phyloP scores from a whole-genome alignment of 331 rosid genomes.

The Acacia concinna region DNA sequence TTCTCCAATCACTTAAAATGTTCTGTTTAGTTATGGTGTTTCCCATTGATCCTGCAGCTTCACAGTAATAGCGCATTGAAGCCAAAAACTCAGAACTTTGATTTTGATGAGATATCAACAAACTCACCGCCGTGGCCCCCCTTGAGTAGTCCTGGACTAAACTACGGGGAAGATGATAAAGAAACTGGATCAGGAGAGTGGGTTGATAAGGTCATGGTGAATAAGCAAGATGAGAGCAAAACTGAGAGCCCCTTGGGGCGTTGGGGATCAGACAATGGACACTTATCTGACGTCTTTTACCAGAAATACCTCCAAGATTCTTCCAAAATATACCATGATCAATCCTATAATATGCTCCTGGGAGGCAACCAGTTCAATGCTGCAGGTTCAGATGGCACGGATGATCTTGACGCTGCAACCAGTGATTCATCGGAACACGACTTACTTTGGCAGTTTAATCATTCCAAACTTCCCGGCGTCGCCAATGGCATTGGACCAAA shows the following conservation, averaged over 20 bases:
- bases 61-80: slow-evolving; percentile 43
- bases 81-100: slow-evolving; percentile 69
- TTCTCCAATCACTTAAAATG: neutral
- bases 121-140: slow-evolving; percentile 98
- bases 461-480: slow-evolving; percentile 55
- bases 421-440: slow-evolving; percentile 96
- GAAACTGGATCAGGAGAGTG: slow-evolving; percentile 76
- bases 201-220: slow-evolving; percentile 98
- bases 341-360: slow-evolving; percentile 60
- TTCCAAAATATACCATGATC: slow-evolving; percentile 63
- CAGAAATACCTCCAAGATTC: slow-evolving; percentile 86
- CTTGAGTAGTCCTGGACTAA: slow-evolving; percentile 53
- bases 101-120: slow-evolving; percentile 76
- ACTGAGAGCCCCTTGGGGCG: slow-evolving; percentile 58
- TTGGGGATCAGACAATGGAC: slow-evolving; percentile 74
- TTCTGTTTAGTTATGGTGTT: slow-evolving; percentile 9
- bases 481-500: slow-evolving; percentile 63
- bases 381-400: slow-evolving; percentile 66
- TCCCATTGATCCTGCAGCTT: slow-evolving; percentile 32
- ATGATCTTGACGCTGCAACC: slow-evolving; percentile 89
- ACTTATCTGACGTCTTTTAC: slow-evolving; percentile 67
- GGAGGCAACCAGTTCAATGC: slow-evolving; percentile 60
- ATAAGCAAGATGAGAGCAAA: slow-evolving; percentile 74
- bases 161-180: slow-evolving; percentile 63
- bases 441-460: slow-evolving; percentile 92